These are phyloP conservation scores for Amphicarpaea edgeworthii DNA, from an alignment of 306 rosid species.

Conservation along the genomic window DNA sequence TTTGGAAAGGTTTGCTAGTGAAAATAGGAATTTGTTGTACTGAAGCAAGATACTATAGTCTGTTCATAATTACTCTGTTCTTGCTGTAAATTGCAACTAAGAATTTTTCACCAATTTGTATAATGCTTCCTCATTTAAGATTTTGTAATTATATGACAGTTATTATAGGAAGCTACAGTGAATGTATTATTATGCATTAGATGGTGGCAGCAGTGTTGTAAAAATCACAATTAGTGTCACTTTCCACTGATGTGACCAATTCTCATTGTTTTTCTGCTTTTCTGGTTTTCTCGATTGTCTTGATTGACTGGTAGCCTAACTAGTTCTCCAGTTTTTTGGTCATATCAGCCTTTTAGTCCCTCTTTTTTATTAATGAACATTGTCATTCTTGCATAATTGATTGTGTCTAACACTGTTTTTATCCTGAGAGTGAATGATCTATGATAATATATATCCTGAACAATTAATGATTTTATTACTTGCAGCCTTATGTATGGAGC, in stretches of 20 bases:
- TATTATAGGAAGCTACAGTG: constrained; percentile 18
- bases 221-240: neutral
- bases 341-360: neutral
- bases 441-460: constrained; percentile 19
- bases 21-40: constrained; percentile 19
- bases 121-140: neutral
- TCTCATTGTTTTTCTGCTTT: neutral
- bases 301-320: neutral
- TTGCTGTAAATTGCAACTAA: constrained; percentile 24
- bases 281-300: neutral
- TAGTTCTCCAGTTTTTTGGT: neutral
- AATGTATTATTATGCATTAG: constrained; percentile 21
- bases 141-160: constrained; percentile 19
- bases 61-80: constrained; percentile 17
- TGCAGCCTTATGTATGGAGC: constrained; percentile 98
- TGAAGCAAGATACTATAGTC: constrained; percentile 20
- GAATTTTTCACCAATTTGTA: constrained; percentile 20
- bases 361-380: neutral
- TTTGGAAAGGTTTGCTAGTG: constrained; percentile 20
- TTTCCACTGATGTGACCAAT: neutral
- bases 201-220: constrained; percentile 2
- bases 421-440: constrained; percentile 25
- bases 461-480: constrained; percentile 50
- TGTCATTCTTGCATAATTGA: constrained; percentile 25
- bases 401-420: constrained; percentile 15